Evolutionary conservation across 129 eudicot genomes (phyloP).

Genomic region (sunflower (Helianthus annuus)): DNA sequence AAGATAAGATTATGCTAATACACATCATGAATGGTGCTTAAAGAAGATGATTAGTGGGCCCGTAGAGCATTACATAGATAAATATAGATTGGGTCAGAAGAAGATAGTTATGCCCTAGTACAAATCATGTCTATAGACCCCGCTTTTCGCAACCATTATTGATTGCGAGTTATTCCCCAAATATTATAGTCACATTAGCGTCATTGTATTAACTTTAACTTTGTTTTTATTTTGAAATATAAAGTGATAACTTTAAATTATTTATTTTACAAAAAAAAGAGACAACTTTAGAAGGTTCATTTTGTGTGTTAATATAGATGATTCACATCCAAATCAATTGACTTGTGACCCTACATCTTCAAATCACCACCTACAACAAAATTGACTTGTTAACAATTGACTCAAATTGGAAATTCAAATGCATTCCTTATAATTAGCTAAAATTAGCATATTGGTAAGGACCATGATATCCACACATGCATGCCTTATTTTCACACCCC

Average conservation of each 20-base stretch:
- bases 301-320: constrained; percentile 23
- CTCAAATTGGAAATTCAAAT: constrained; percentile 39
- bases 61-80: background rate
- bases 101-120: constrained; percentile 18
- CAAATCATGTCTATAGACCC: constrained; percentile 28
- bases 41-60: constrained; percentile 26
- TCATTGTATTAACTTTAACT: constrained; percentile 10
- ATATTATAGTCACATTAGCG: constrained; percentile 16
- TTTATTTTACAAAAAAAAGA: background rate
- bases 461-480: no score
- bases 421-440: constrained; percentile 30
- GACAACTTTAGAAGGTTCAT: constrained; percentile 16
- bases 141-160: constrained; percentile 23
- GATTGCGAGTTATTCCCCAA: background rate
- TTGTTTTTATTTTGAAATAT: background rate
- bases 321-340: constrained; percentile 35
- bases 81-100: constrained; percentile 25
- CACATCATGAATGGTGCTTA: constrained; percentile 15
- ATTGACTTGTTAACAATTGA: constrained; percentile 29
- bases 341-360: constrained; percentile 35
- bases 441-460: background rate
- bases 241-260: no score
- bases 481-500: no score
- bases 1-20: background rate
- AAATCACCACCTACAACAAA: constrained; percentile 38